Evolutionary conservation across 1,284 basidiomycete species (phyloP), one percentile per base, ranked within the genome.

Genomic region (Malassezia furfur): DNA sequence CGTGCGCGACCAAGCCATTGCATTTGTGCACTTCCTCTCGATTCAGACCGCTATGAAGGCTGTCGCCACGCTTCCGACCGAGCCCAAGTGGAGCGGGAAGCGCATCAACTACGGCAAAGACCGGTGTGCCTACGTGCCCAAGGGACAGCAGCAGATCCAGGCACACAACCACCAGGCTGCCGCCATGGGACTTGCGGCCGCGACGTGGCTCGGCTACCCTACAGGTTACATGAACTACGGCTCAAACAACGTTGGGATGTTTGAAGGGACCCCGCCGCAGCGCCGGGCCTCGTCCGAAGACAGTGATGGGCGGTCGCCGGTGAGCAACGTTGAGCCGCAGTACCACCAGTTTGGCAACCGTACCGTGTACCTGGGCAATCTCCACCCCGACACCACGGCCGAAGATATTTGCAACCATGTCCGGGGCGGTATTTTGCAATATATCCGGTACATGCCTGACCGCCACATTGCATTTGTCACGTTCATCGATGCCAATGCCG

Each of bases 371-470:
- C 60, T 74, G 8, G 71, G 71, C 49, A 74, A 74, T 59, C 66
- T 74, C 49, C 71, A 74, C 36, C 70, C 67, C 14, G 68, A 72
- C 22, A 72, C 70, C 14, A 74, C 68, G 5, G 67, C 66, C 2
- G 71, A 70, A 46, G 71, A 74, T 59, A 74, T 74, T 54, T 74
- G 71, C 64, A 74, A 74, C 62, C 70, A 72, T 57, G 68, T 74
- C 35, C 70, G 71, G 6, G 71, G 71, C 25, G 71, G 71, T 19
- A 69, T 74, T 41, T 52, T 74, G 52, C 70, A 74, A 53, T 69
- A 65, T 45, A 61, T 74, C 37, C 66, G 70, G 17, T 70, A 66
- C 54, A 69, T 74, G 50, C 60, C 68, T 8, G 70, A 74, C 46
- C 66, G 69, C 57, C 71, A 74, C 57, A 74, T 74, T 48, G 68